Percentiles rank a stretch among this genome's conserved stretches.
These are phyloP conservation scores for Salix arbutifolia DNA, from an alignment of 345 rosid species.

Conservation along the genomic window DNA sequence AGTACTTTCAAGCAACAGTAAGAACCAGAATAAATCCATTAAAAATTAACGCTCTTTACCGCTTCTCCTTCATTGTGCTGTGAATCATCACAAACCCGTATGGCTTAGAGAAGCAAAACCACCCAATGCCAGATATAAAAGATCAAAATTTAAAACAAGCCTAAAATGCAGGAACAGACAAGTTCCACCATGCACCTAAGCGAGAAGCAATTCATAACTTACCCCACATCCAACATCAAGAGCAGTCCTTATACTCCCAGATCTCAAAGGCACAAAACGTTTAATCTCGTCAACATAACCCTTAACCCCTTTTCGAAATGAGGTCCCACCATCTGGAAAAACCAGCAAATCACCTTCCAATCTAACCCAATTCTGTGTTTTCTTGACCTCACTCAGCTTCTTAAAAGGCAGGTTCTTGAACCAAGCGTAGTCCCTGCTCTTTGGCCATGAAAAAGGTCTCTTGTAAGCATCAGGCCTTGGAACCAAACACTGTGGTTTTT, in stretches of 20 bases:
- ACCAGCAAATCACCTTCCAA: constrained; percentile 43
- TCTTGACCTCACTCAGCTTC: constrained; percentile 42
- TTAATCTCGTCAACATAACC: constrained; percentile 51
- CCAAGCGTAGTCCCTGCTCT: constrained; percentile 52
- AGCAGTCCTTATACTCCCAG: constrained; percentile 55
- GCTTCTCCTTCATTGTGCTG: background rate
- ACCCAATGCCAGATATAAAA: no score
- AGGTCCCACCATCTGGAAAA: constrained; percentile 76
- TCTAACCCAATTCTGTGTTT: constrained; percentile 63
- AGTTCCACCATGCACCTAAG: background rate
- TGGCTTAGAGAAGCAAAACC: no score
- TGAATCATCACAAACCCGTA: background rate
- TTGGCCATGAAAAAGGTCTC: constrained; percentile 58
- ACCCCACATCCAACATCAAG: constrained; percentile 77
- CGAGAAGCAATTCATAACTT: constrained; percentile 9
- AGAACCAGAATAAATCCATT: background rate
- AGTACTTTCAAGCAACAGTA: background rate
- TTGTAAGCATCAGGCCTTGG: constrained; percentile 55
- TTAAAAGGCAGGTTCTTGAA: constrained; percentile 59
- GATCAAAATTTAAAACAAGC: background rate
- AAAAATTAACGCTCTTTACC: background rate
- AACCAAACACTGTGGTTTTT: no score
- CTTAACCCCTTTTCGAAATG: constrained; percentile 56
- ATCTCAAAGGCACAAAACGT: constrained; percentile 42
- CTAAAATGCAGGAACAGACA: background rate